These are phyloP conservation scores for Xylariaceae sp. DNA, from an alignment of 2,329 filamentous ascomycete genomes.

Conservation along the genomic window DNA sequence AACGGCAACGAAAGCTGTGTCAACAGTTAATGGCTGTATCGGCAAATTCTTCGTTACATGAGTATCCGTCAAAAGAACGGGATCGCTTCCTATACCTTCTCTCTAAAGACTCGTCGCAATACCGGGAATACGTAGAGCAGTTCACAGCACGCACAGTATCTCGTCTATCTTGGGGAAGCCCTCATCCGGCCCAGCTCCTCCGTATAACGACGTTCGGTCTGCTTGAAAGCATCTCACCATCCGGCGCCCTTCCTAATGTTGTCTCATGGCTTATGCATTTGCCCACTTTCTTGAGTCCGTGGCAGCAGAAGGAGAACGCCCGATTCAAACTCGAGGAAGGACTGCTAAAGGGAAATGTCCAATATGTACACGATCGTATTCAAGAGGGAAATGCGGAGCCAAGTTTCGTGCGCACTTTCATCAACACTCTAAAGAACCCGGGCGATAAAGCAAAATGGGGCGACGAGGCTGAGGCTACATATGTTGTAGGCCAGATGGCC, in stretches of 20 bases:
- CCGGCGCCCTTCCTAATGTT: constrained; percentile 47
- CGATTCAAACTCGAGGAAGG: constrained; percentile 44
- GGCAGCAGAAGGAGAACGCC: constrained; percentile 47
- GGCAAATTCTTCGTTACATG: constrained; percentile 42
- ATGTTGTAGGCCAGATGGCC: constrained; percentile 52
- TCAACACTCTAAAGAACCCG: constrained; percentile 34
- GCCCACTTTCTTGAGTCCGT: constrained; percentile 45
- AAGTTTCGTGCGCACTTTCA: constrained; percentile 47
- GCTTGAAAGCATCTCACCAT: constrained; percentile 49
- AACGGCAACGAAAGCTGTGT: constrained; percentile 50
- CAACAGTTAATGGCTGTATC: constrained; percentile 47
- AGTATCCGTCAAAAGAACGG: constrained; percentile 47
- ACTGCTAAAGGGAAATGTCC: constrained; percentile 43
- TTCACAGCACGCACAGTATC: constrained; percentile 51
- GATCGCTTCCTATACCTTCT: constrained; percentile 50
- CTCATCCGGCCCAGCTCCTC: constrained; percentile 44
- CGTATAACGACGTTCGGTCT: constrained; percentile 50
- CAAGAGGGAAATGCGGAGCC: constrained; percentile 39
- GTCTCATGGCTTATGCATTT: constrained; percentile 44
- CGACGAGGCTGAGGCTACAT: constrained; percentile 43
- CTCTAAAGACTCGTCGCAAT: constrained; percentile 43
- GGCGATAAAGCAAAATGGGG: constrained; percentile 33
- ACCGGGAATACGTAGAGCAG: constrained; percentile 50
- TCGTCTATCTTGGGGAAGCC: constrained; percentile 49
- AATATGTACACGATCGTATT: constrained; percentile 40